Evolutionary conservation across 2,329 filamentous ascomycete genomes (phyloP).

Genomic region (Exophiala viscosa): DNA sequence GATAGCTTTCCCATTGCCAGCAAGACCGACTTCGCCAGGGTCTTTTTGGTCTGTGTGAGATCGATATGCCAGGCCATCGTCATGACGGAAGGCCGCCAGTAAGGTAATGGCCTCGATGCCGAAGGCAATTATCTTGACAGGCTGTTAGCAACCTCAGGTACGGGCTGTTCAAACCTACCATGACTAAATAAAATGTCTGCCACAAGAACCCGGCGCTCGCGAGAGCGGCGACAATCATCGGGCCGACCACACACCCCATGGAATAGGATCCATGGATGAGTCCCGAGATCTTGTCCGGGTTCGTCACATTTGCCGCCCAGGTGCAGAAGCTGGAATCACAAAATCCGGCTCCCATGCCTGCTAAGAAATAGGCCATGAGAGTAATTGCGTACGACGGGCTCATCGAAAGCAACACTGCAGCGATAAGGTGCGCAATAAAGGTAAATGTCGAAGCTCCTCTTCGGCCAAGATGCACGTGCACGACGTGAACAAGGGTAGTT

Average conservation of each 20-base stretch:
- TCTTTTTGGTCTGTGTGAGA: not conserved
- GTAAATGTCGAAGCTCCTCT: constrained; percentile 42
- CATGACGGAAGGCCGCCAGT: constrained; percentile 37
- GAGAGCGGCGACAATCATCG: constrained; percentile 36
- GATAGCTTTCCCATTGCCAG: constrained; percentile 30
- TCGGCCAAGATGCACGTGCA: constrained; percentile 43
- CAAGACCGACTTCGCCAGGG: constrained; percentile 5
- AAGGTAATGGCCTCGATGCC: constrained; percentile 25
- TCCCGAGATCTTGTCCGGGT: constrained; percentile 40
- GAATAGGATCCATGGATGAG: constrained; percentile 42
- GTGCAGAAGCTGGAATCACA: constrained; percentile 46
- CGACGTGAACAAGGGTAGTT: constrained; percentile 37
- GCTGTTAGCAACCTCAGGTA: not conserved
- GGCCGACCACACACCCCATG: constrained; percentile 38
- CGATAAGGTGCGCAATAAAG: constrained; percentile 37
- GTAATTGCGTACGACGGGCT: constrained; percentile 35
- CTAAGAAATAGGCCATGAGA: constrained; percentile 33
- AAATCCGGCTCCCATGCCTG: constrained; percentile 40
- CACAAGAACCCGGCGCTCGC: constrained; percentile 30
- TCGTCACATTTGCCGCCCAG: constrained; percentile 42
- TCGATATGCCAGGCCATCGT: constrained; percentile 34
- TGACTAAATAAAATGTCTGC: constrained; percentile 40
- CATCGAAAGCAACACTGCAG: constrained; percentile 30
- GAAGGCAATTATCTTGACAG: not conserved
- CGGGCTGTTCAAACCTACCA: constrained; percentile 32